phyloP scores from a whole-genome alignment of 139 green algal genomes.

The Astrephomene gubernaculifera region DNA sequence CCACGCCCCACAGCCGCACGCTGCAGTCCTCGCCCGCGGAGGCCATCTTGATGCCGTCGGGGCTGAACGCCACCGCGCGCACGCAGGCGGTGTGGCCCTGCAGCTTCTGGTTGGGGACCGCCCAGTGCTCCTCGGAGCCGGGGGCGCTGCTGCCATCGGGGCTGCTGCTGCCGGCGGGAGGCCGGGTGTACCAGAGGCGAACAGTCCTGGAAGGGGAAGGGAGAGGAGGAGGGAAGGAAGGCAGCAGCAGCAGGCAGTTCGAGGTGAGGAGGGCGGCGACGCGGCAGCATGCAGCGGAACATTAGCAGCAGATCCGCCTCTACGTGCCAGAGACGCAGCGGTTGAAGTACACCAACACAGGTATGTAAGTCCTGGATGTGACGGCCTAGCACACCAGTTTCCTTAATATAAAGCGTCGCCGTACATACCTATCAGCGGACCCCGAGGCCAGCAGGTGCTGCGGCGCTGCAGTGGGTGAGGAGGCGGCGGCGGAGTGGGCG shows the following conservation, averaged over 20 bases:
- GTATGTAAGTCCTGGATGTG: too few species aligned
- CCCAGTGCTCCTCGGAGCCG: not conserved
- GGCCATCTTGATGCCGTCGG: constrained; percentile 31
- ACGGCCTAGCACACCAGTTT: too few species aligned
- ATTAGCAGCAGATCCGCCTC: too few species aligned
- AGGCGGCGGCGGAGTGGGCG: not conserved
- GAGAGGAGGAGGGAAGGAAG: too few species aligned
- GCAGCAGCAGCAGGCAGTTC: too few species aligned
- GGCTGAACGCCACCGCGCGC: constrained; percentile 19
- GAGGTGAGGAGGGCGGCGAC: too few species aligned
- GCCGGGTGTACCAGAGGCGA: constrained; percentile 5
- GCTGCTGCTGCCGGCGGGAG: not conserved
- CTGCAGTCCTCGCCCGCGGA: constrained; percentile 25
- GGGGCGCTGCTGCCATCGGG: not conserved
- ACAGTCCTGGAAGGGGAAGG: constrained; percentile 5
- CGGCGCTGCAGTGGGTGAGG: not conserved
- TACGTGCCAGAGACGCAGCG: too few species aligned
- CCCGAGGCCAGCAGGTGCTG: constrained; percentile 29
- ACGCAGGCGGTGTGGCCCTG: constrained; percentile 19
- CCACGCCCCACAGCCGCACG: constrained; percentile 27
- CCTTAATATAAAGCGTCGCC: too few species aligned
- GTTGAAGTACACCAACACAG: too few species aligned
- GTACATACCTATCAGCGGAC: not conserved
- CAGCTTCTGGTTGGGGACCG: constrained; percentile 7
- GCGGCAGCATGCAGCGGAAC: too few species aligned